These are phyloP conservation scores for Berberis thunbergii DNA, from an alignment of 164 flowering plant genomes.

Conservation along the genomic window DNA sequence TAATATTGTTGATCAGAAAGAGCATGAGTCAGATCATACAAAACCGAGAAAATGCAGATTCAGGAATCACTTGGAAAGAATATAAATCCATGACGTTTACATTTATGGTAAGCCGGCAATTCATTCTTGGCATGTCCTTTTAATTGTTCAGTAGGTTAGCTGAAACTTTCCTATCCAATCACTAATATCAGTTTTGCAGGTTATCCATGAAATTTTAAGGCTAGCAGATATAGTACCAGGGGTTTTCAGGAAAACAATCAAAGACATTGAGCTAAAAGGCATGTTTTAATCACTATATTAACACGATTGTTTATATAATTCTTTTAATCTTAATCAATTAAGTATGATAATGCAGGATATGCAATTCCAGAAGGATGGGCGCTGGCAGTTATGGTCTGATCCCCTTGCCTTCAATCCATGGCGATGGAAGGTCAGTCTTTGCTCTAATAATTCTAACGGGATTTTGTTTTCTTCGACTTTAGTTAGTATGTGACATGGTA, in stretches of 20 bases:
- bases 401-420: conserved; percentile 77
- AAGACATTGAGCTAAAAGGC: conserved; percentile 28
- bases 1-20: conserved; percentile 21
- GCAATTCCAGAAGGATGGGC: conserved; percentile 95
- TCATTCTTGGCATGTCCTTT: background rate
- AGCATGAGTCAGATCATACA: conserved; percentile 26
- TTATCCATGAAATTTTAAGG: conserved; percentile 35
- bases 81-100: conserved; percentile 44
- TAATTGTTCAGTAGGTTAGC: background rate
- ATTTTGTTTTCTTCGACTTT: too few relatives aligned
- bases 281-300: background rate
- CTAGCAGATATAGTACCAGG: conserved; percentile 34
- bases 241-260: conserved; percentile 30
- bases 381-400: conserved; percentile 59
- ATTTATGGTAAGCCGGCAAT: conserved; percentile 17
- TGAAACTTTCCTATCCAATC: conserved; percentile 1
- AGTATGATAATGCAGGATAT: conserved; percentile 37
- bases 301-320: background rate
- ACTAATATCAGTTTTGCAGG: conserved; percentile 14
- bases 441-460: background rate
- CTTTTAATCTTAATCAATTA: background rate
- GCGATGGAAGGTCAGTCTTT: conserved; percentile 73
- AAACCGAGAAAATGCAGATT: conserved; percentile 22
- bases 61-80: conserved; percentile 33
- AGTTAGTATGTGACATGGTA: too few relatives aligned